Evolutionary conservation across 768 basidiomycete species (phyloP).

Genomic region (Lentinula guzmanii): DNA sequence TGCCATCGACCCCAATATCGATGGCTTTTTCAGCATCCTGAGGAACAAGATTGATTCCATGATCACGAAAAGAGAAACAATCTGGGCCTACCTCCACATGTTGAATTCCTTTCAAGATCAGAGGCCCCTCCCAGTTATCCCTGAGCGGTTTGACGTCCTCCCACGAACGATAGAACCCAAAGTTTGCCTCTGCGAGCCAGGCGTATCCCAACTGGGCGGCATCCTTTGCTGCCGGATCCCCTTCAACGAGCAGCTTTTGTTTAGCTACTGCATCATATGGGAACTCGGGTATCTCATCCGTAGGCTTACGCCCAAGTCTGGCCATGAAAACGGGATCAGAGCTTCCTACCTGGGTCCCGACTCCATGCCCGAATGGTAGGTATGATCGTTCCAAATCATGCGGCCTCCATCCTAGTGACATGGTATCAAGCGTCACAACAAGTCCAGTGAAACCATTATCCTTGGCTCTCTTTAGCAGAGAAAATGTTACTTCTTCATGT

Average conservation of each 20-base stretch:
- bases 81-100: constrained; percentile 39
- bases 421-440: constrained; percentile 77
- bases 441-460: constrained; percentile 60
- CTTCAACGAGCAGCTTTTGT: constrained; percentile 33
- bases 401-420: constrained; percentile 69
- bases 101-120: constrained; percentile 78
- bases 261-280: constrained; percentile 52
- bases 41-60: not conserved
- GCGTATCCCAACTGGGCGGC: constrained; percentile 44
- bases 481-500: constrained; percentile 52
- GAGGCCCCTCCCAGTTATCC: constrained; percentile 71
- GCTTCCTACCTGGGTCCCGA: constrained; percentile 60
- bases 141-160: constrained; percentile 63
- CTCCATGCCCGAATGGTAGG: constrained; percentile 61
- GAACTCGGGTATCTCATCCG: constrained; percentile 35
- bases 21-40: constrained; percentile 68
- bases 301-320: constrained; percentile 39
- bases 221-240: constrained; percentile 39
- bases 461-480: constrained; percentile 62
- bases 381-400: constrained; percentile 63
- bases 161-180: constrained; percentile 63
- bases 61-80: not conserved
- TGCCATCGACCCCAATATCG: constrained; percentile 60
- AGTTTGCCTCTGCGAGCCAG: constrained; percentile 60
- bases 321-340: constrained; percentile 81